Conservation (phyloP, 2,329 filamentous ascomycete species). For the Pezicula radicicola region DNA sequence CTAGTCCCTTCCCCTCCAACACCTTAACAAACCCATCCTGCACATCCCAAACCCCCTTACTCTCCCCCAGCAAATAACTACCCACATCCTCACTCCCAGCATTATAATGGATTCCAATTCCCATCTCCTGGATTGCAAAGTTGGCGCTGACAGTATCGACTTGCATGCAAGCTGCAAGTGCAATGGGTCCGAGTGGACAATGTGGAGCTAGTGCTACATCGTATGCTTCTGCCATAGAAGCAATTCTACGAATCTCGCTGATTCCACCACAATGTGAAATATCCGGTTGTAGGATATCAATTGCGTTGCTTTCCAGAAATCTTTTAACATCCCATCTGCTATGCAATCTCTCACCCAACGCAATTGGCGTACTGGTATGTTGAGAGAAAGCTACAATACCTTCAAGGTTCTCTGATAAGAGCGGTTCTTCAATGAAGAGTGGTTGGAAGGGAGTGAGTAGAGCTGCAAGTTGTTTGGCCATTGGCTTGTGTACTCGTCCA, state of each 20-base stretch:
- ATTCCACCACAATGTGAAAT: constrained; percentile 71
- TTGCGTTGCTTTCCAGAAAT: constrained; percentile 64
- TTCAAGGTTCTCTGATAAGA: constrained; percentile 61
- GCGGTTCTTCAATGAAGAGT: constrained; percentile 74
- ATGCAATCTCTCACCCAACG: constrained; percentile 69
- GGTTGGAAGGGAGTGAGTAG: constrained; percentile 65
- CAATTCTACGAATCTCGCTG: constrained; percentile 67
- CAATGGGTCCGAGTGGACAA: constrained; percentile 70
- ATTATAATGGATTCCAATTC: constrained; percentile 77
- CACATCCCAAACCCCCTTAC: constrained; percentile 63
- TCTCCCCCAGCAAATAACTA: constrained; percentile 54
- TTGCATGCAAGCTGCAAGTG: constrained; percentile 68
- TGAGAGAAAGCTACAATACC: constrained; percentile 57
- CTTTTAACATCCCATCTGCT: constrained; percentile 71
- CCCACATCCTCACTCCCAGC: constrained; percentile 61
- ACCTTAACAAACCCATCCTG: constrained; percentile 63
- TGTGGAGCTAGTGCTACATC: constrained; percentile 73
- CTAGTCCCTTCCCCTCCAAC: constrained; percentile 58
- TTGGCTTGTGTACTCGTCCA: constrained; percentile 73
- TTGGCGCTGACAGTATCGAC: constrained; percentile 59
- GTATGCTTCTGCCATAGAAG: constrained; percentile 69
- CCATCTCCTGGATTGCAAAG: constrained; percentile 77
- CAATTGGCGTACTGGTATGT: constrained; percentile 61
- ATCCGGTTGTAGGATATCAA: constrained; percentile 73
- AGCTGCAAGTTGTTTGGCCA: constrained; percentile 73